Base-by-base conservation (phyloP, 1,284 basidiomycete species). In the Fomitopsis schrenkii region DNA sequence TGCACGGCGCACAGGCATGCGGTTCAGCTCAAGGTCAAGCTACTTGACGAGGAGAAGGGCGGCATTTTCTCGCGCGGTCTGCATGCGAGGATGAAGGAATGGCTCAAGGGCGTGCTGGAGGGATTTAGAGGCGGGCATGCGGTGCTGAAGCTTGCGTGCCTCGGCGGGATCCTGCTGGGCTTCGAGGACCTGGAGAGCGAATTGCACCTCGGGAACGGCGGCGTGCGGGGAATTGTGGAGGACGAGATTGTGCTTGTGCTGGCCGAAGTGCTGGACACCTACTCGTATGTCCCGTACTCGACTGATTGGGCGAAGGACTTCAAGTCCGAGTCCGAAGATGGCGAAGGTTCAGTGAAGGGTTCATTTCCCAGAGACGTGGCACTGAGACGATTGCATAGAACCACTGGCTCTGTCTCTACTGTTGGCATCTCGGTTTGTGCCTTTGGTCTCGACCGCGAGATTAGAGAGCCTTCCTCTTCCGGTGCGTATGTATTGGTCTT, bases 241-340 rank as follows among this genome's bases (percentile, higher is more conserved):
- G 82, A 88, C 60, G 85, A 88, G 68, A 70, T 85, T 30, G 77
- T 91, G 17, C 76, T 92, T 36, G 82, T 86, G 4, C 76, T 90
- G 38, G 90, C 90, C 8, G 89, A 91, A 70, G 80, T 85, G 8
- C 82, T 90, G 71, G 89, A 91, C 65, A 70, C 79, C n/a, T 83
- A 86, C 64, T 74, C 72, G 22, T 69, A 71, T 58, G 68, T 67
- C 53, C 63, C 68, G 26, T 63, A 70, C 12, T 71, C 73, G 3
- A 74, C 74, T 41, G 82, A 80, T 38, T 91, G 90, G 90, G 84
- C 86, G 68, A 80, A 75, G 54, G 88, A 91, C 67, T 91, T 90
- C 68, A 78, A 79, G 58, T 79, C 80, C 22, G 74, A 75, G 17
- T 75, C 76, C 5, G 77, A 82, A 64, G 68, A 63, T 71, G 61